These are phyloP conservation scores for Neofusicoccum umdonicola DNA, from an alignment of 2,329 filamentous ascomycete species.

Conservation along the genomic window DNA sequence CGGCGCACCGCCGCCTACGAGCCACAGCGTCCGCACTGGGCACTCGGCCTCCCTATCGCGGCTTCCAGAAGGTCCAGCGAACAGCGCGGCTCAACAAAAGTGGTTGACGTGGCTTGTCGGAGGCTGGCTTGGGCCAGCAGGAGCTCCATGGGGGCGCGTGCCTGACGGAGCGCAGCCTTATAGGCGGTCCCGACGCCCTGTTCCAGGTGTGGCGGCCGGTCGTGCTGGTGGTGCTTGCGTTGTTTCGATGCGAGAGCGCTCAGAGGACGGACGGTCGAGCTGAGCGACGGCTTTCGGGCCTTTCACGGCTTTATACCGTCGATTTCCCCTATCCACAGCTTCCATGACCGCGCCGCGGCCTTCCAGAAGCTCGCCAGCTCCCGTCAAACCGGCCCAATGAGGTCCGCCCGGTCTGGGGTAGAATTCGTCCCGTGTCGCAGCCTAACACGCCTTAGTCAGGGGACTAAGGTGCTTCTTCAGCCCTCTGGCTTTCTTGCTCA, in stretches of 20 bases:
- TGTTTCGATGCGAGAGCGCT: background rate
- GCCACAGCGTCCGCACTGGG: conserved; percentile 3
- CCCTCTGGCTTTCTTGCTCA: background rate
- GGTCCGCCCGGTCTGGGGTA: conserved; percentile 6
- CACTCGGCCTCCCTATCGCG: background rate
- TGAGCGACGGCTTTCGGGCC: background rate
- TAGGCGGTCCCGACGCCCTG: conserved; percentile 3
- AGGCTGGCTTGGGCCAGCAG: conserved; percentile 7
- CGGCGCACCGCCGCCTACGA: conserved; percentile 5
- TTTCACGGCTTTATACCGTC: conserved; percentile 13
- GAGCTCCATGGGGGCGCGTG: background rate
- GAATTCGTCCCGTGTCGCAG: background rate
- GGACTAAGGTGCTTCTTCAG: background rate
- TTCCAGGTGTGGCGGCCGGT: background rate
- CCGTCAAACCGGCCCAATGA: conserved; percentile 4
- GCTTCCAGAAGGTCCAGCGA: conserved; percentile 10
- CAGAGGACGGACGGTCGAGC: background rate
- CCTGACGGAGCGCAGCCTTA: conserved; percentile 14
- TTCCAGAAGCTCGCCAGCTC: conserved; percentile 3
- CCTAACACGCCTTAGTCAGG: conserved; percentile 5
- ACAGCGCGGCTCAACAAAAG: conserved; percentile 3
- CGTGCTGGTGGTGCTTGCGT: background rate
- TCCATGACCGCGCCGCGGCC: background rate
- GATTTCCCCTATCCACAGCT: conserved; percentile 10
- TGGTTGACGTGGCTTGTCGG: conserved; percentile 11